Conservation (phyloP, 2,329 filamentous ascomycete genomes). For the Hymenotorrendiella dingleyae region DNA sequence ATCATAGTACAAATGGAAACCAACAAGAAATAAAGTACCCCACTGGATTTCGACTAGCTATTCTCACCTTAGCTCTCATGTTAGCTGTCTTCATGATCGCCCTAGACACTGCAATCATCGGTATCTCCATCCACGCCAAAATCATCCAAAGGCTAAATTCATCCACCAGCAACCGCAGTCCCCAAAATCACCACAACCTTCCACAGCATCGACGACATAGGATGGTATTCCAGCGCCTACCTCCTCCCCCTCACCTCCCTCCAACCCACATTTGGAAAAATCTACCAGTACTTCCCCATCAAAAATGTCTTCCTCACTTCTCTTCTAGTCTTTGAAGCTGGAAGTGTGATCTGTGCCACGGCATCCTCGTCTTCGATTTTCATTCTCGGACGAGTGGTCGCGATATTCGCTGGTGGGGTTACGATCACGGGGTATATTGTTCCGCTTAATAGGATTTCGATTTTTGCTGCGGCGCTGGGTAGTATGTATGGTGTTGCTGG, state of each 20-base stretch:
- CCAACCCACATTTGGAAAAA: constrained; percentile 18
- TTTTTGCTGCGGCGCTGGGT: constrained; percentile 3
- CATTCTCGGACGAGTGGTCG: constrained; percentile 30
- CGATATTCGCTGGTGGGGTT: constrained; percentile 33
- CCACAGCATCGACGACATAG: constrained; percentile 31
- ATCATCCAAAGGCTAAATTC: too few species aligned
- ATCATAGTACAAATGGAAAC: too few species aligned
- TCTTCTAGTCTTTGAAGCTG: constrained; percentile 25
- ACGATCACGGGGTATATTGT: constrained; percentile 27
- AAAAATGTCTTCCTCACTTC: constrained; percentile 17
- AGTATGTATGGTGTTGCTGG: constrained; percentile 13
- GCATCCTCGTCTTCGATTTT: constrained; percentile 25
- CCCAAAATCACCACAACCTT: constrained; percentile 34
- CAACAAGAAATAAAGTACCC: not conserved
- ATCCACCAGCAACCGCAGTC: constrained; percentile 26
- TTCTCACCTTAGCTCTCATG: not conserved
- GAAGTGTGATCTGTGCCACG: constrained; percentile 24
- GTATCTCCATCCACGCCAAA: not conserved
- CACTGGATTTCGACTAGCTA: not conserved
- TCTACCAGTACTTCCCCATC: constrained; percentile 20
- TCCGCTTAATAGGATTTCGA: constrained; percentile 4
- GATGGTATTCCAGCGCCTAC: constrained; percentile 33
- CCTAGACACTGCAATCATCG: constrained; percentile 1
- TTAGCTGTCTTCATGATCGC: constrained; percentile 2
- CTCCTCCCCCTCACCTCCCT: constrained; percentile 29